Conservation (phyloP, 2,329 filamentous ascomycete species). For the Pseudofabraea citricarpa region DNA sequence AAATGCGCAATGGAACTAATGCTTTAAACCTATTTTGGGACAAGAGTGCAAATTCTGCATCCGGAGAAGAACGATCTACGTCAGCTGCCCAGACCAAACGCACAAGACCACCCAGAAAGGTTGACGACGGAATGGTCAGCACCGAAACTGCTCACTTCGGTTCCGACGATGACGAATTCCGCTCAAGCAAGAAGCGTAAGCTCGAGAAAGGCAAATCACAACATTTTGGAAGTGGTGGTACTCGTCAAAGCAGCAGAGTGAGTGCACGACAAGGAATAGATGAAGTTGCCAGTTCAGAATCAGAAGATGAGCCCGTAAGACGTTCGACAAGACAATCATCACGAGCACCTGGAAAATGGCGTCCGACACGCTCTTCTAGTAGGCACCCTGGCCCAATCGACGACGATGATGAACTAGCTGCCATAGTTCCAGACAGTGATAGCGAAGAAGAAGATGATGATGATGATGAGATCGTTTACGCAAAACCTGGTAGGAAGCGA, state of each 20-base stretch:
- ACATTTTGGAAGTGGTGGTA: slow-evolving; percentile 11
- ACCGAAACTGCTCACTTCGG: neutral
- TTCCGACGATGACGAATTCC: neutral
- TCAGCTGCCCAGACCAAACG: too few relatives aligned
- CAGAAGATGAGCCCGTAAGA: slow-evolving; percentile 6
- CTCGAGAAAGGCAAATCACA: slow-evolving; percentile 14
- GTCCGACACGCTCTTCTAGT: slow-evolving; percentile 15
- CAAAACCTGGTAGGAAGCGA: neutral
- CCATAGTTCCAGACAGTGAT: slow-evolving; percentile 3
- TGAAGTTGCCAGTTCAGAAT: slow-evolving; percentile 9
- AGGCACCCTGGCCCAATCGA: slow-evolving; percentile 6
- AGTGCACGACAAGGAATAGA: slow-evolving; percentile 10
- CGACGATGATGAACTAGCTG: slow-evolving; percentile 21
- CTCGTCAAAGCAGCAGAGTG: slow-evolving; percentile 14
- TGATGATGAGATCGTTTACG: neutral
- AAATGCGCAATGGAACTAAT: too few relatives aligned
- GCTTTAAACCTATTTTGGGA: too few relatives aligned
- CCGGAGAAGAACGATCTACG: too few relatives aligned
- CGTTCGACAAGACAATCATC: slow-evolving; percentile 4
- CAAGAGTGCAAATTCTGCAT: too few relatives aligned
- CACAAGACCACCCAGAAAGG: too few relatives aligned
- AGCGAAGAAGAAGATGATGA: too few relatives aligned
- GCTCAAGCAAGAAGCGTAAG: slow-evolving; percentile 17
- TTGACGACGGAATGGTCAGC: slow-evolving; percentile 15
- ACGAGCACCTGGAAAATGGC: slow-evolving; percentile 3